Percentiles rank a stretch among this genome's conserved stretches.
Conservation (phyloP, 176 grass and related monocot species). For the Oryza punctata region DNA sequence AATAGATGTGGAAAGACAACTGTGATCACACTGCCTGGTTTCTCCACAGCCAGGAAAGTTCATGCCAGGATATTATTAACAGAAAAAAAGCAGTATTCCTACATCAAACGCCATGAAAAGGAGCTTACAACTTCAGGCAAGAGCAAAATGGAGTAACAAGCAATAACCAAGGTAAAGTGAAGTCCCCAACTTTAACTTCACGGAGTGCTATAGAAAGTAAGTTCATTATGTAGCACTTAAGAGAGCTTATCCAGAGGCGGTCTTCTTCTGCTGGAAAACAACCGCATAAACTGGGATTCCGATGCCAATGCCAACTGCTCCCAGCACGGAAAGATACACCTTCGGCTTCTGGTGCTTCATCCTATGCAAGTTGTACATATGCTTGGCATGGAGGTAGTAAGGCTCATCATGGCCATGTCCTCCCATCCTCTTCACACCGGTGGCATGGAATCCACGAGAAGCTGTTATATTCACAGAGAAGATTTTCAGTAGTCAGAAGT, state of each 20-base stretch:
- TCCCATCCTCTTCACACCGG: constrained; percentile 74
- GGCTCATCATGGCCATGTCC: constrained; percentile 66
- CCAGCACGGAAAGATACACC: constrained; percentile 48
- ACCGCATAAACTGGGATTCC: constrained; percentile 72
- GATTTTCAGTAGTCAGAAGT: background rate
- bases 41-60: constrained; percentile 44
- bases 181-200: constrained; percentile 41
- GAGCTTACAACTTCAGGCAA: constrained; percentile 41
- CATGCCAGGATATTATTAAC: constrained; percentile 54
- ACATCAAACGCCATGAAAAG: constrained; percentile 26
- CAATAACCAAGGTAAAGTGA: constrained; percentile 33
- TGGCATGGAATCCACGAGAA: constrained; percentile 70
- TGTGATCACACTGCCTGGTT: constrained; percentile 4
- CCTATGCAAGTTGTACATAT: constrained; percentile 96
- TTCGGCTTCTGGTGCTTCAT: constrained; percentile 81
- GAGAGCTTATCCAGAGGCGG: constrained; percentile 59
- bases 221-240: constrained; percentile 8
- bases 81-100: constrained; percentile 42
- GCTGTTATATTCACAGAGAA: constrained; percentile 43
- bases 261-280: constrained; percentile 82
- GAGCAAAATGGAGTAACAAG: constrained; percentile 33
- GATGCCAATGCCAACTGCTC: constrained; percentile 58
- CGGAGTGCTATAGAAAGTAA: constrained; percentile 37
- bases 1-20: background rate
- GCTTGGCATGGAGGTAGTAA: constrained; percentile 85